These are phyloP conservation scores for Monosporascus sp. DNA, from an alignment of 2,329 filamentous ascomycete genomes.

Conservation along the genomic window DNA sequence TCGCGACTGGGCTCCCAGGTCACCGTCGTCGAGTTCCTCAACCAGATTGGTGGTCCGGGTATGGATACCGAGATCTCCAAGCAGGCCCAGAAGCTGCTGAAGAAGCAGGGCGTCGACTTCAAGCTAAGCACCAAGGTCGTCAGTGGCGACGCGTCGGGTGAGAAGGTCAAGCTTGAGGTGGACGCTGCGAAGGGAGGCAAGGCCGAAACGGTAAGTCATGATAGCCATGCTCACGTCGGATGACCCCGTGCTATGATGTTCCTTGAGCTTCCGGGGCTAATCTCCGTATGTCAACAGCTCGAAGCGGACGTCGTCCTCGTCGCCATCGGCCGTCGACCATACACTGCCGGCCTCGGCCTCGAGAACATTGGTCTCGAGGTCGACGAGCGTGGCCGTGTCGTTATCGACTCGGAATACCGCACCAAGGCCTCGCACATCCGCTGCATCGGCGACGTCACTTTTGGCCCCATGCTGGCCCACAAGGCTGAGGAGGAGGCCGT, in stretches of 20 bases:
- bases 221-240: background rate
- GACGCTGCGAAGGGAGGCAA: constrained; percentile 97
- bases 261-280: constrained; percentile 3
- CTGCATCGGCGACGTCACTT: constrained; percentile 91
- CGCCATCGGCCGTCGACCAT: constrained; percentile 92
- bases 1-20: constrained; percentile 89
- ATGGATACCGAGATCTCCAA: constrained; percentile 97
- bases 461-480: constrained; percentile 98
- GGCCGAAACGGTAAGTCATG: constrained; percentile 68
- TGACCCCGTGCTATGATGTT: too few species aligned
- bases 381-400: constrained; percentile 88
- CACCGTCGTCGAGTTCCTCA: constrained; percentile 93
- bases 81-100: constrained; percentile 82
- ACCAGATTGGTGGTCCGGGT: constrained; percentile 93
- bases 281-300: constrained; percentile 46
- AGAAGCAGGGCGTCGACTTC: constrained; percentile 97
- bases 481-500: constrained; percentile 99
- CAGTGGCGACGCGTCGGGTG: constrained; percentile 73
- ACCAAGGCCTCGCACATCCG: constrained; percentile 97
- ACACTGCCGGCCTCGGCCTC: constrained; percentile 84
- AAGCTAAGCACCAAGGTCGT: constrained; percentile 96
- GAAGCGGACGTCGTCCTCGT: constrained; percentile 94
- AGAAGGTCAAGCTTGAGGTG: constrained; percentile 73
- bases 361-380: constrained; percentile 91
- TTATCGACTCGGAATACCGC: constrained; percentile 98